Percentiles rank a stretch among this genome's conserved stretches.
These are phyloP conservation scores for Talaromyces sp. DNA, from an alignment of 2,329 filamentous ascomycete species.

Conservation along the genomic window DNA sequence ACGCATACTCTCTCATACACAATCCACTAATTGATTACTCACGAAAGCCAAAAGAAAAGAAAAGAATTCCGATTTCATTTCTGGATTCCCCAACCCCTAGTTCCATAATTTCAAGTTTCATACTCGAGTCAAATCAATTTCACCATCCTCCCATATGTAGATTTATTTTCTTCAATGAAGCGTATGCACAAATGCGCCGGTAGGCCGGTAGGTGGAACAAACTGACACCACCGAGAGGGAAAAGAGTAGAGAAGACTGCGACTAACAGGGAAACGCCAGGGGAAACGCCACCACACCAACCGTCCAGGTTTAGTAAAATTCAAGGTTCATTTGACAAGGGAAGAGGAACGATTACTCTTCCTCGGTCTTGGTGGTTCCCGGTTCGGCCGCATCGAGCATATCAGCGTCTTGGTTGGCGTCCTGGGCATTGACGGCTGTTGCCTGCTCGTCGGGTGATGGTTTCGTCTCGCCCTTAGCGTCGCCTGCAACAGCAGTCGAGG, in stretches of 20 bases:
- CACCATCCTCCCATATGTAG: slow-evolving; percentile 8
- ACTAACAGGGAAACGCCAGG: slow-evolving; percentile 16
- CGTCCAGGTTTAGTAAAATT: background rate
- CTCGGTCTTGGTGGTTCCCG: slow-evolving; percentile 23
- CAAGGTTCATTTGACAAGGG: background rate
- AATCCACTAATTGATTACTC: too few species aligned
- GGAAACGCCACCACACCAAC: background rate
- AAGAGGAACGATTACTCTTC: slow-evolving; percentile 21
- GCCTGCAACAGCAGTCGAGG: background rate
- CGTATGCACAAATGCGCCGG: background rate
- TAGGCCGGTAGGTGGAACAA: background rate
- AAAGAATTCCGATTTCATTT: background rate
- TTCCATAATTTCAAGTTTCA: background rate
- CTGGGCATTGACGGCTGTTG: background rate
- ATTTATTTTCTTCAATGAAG: background rate
- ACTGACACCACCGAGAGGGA: background rate
- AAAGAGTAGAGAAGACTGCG: background rate
- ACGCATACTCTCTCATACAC: background rate
- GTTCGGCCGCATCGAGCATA: slow-evolving; percentile 35
- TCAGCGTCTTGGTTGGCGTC: slow-evolving; percentile 29
- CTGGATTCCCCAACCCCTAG: background rate
- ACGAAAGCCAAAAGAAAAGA: too few species aligned
- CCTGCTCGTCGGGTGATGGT: background rate
- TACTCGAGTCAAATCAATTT: background rate
- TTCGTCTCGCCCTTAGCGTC: background rate